Base-by-base conservation (phyloP, 2,329 filamentous ascomycete genomes). In the Drechslerella dactyloides region DNA sequence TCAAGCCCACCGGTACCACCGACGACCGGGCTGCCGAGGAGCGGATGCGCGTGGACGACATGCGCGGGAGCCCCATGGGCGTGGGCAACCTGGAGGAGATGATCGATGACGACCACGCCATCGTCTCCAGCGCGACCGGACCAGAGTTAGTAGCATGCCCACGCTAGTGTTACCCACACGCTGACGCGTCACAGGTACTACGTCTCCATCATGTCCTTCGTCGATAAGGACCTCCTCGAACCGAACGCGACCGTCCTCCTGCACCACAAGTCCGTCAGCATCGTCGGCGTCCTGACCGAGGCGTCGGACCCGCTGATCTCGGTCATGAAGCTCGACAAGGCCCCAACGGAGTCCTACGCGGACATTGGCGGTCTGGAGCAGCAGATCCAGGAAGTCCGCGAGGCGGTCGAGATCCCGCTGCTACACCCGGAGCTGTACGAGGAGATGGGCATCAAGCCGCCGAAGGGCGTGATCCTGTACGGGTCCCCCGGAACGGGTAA, bases 361-460 rank as follows among this genome's bases (percentile, higher is more conserved):
- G 94, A 99, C 81, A 99, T 99, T 82, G 94, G 94, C 83, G 94
- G 94, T 80, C 81, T 99, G 76, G 94, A 99, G 81, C 82, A 86
- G 68, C 94, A 99, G 80, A 99, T 99, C 72, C 94, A 99, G 79
- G 94, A 99, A 82, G 94, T 99, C 51, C 86, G 94, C 76, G 94
- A 99, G 83, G 96, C 94, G 1, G 94, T 99, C 66, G 94, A 99
- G 82, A 82, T 99, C 77, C 94, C 94, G 3, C 84, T 99, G 74
- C 84, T 99, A 69, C 94, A 99, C 79, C 94, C 94, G 0, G 94
- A 99, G 81, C 83, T 99, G 58, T 99, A 99, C 81, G 94, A 99
- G 81, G 94, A 99, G 83, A 99, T 99, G 94, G 94, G 94, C 78
- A 97, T 99, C 85, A 99, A 99, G 82, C 94, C 94, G 2, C 94